Base-by-base conservation (phyloP, 2,329 filamentous ascomycete genomes). In the Arthrobotrys megalospora region DNA sequence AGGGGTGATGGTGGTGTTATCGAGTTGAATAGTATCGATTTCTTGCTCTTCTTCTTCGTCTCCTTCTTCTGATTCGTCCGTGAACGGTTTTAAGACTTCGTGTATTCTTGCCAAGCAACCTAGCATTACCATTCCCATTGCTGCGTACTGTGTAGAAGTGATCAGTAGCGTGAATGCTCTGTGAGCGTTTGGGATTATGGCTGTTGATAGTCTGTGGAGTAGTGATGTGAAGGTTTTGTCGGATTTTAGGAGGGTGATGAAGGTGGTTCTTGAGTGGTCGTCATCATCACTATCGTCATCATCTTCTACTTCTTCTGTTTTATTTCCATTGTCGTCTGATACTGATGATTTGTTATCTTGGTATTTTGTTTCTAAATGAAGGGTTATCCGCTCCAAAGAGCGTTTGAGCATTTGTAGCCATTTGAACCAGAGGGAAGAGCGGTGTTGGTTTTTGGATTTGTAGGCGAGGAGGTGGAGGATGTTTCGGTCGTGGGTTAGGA, bases 391-490 rank as follows among this genome's bases (percentile, higher is more conserved):
- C 7, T 85, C 85, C 7, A 91, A 83, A 71, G 90, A 87, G 55
- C 92, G 91, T 41, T 93, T 90, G 80, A 97, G 87, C 80, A 91
- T 88, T 66, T 88, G 88, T 79, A 97, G 89, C 82, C 86, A 87
- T 81, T 90, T 89, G 90, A 92, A 98, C 95, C 95, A 99, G 83
- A 90, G 89, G 34, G 91, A 89, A 79, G 88, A 87, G 69, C 90
- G 90, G 84, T 98, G 95, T 85, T 98, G 95, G 85, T 97, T 98
- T 83, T 91, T 91, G 86, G 97, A 96, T 82, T 94, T 93, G 83
- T 93, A 90, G 84, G 91, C 89, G 82, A 96, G 89, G 80, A 92
- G 88, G 82, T 91, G 87, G 52, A 97, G 89, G 55, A 94, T 85
- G 62, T 88, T 80, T 7, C 70, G 72, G 47, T 82, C 81, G 50